These are phyloP conservation scores for Mycena galopus DNA, from an alignment of 768 basidiomycete genomes.

Conservation along the genomic window DNA sequence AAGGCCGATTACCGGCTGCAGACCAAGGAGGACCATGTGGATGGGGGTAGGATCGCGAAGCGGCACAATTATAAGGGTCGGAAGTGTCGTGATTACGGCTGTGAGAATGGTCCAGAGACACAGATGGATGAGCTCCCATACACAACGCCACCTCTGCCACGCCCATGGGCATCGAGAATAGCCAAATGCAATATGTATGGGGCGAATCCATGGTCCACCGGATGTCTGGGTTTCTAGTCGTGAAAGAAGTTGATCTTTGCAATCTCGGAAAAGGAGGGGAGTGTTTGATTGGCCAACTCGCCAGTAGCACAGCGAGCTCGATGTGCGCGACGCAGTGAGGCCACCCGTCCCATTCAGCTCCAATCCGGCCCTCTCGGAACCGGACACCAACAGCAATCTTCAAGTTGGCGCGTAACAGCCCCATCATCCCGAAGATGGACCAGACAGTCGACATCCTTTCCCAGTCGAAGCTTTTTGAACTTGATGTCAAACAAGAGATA, in stretches of 20 bases:
- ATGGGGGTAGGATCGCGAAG: not conserved
- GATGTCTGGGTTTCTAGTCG: not conserved
- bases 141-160: not conserved
- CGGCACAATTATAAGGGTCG: not conserved
- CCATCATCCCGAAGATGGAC: not conserved
- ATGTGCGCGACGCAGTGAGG: not conserved
- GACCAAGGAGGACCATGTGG: not conserved
- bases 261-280: not conserved
- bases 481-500: not conserved
- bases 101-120: not conserved
- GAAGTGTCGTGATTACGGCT: not conserved
- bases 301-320: not conserved
- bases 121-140: not conserved
- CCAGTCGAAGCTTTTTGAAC: not conserved
- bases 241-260: not conserved
- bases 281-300: not conserved
- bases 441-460: not conserved
- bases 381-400: not conserved
- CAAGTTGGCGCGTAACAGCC: not conserved
- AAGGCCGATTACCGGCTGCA: not conserved
- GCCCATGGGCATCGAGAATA: not conserved
- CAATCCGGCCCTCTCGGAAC: not conserved
- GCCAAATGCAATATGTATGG: not conserved
- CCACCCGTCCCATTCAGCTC: not conserved
- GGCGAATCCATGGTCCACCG: not conserved